These are phyloP conservation scores for Acanthamoeba sp. DNA, from an alignment of 208 protist species.

Conservation along the genomic window DNA sequence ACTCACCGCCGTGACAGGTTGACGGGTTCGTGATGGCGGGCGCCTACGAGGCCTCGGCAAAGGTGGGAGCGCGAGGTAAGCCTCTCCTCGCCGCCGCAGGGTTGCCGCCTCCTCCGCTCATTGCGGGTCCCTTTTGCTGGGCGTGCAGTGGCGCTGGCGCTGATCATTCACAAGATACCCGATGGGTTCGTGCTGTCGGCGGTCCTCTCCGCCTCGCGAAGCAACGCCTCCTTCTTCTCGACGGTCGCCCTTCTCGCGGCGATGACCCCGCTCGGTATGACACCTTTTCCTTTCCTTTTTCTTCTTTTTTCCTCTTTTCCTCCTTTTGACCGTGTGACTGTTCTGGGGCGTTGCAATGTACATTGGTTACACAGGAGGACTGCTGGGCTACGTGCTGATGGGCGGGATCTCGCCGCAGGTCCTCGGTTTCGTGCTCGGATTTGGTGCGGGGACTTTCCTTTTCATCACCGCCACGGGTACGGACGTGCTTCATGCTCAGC, in stretches of 20 bases:
- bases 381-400: not conserved
- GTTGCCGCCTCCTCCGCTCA: too few species aligned
- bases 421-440: constrained; percentile 29
- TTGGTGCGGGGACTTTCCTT: constrained; percentile 37
- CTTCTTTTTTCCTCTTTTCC: too few species aligned
- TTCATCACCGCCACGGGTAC: constrained; percentile 52
- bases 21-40: constrained; percentile 51
- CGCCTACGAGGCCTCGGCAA: not conserved
- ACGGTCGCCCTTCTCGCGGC: not conserved
- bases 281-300: too few species aligned
- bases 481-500: too few species aligned
- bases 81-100: too few species aligned
- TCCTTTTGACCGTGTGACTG: too few species aligned
- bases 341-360: too few species aligned
- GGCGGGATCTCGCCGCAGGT: not conserved
- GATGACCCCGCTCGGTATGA: constrained; percentile 1
- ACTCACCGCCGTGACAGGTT: not conserved
- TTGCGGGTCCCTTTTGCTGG: not conserved
- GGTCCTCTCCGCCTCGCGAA: not conserved
- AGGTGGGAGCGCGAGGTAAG: constrained; percentile 12
- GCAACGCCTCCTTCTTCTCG: not conserved
- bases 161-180: constrained; percentile 33
- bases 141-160: not conserved
- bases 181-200: constrained; percentile 50
- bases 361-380: not conserved